These are phyloP conservation scores for Hericium rajendrae DNA, from an alignment of 768 basidiomycete genomes.

Conservation along the genomic window DNA sequence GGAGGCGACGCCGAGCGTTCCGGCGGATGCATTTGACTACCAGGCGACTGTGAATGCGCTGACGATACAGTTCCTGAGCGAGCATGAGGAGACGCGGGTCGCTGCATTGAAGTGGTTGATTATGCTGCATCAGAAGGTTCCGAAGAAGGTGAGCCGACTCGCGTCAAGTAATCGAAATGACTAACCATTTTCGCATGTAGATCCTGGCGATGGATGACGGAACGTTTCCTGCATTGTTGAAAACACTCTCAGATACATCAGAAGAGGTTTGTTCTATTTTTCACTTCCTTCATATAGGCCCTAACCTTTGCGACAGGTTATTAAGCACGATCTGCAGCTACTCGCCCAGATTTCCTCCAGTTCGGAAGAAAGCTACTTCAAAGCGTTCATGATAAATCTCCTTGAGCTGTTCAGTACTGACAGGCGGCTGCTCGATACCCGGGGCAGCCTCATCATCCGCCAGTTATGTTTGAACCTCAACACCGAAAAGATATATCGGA, in stretches of 20 bases:
- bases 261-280: slow-evolving; percentile 57
- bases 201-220: slow-evolving; percentile 95
- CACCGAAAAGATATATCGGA: slow-evolving; percentile 90
- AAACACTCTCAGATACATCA: slow-evolving; percentile 92
- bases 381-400: slow-evolving; percentile 90
- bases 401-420: slow-evolving; percentile 95
- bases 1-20: slow-evolving; percentile 17
- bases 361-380: slow-evolving; percentile 94
- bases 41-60: slow-evolving; percentile 87
- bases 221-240: slow-evolving; percentile 90
- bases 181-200: slow-evolving; percentile 27
- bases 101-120: slow-evolving; percentile 96
- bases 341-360: slow-evolving; percentile 94
- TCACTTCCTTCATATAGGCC: no score
- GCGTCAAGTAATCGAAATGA: background rate
- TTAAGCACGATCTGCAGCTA: slow-evolving; percentile 92
- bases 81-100: slow-evolving; percentile 93
- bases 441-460: slow-evolving; percentile 92
- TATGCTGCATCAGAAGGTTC: slow-evolving; percentile 97
- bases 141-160: slow-evolving; percentile 63
- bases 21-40: slow-evolving; percentile 77
- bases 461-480: slow-evolving; percentile 91
- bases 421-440: slow-evolving; percentile 74
- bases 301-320: slow-evolving; percentile 43
- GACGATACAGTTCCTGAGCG: slow-evolving; percentile 89